Conservation (phyloP, 2,329 filamentous ascomycete species). For the Fusarium metavorans region DNA sequence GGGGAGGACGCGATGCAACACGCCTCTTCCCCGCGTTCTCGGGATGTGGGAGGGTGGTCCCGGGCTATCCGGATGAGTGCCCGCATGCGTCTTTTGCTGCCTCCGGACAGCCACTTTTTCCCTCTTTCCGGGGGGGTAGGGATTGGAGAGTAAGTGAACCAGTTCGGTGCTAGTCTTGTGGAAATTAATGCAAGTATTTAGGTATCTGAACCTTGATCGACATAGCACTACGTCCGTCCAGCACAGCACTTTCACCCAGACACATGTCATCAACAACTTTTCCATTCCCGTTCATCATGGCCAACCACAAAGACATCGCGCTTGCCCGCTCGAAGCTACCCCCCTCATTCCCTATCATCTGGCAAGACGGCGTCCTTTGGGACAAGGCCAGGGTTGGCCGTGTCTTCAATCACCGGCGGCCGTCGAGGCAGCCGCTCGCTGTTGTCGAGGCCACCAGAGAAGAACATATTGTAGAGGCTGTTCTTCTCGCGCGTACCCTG, state of each 20-base stretch:
- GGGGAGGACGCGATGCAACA: background rate
- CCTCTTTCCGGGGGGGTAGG: background rate
- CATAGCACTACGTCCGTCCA: no score
- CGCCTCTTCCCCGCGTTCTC: background rate
- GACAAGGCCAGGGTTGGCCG: constrained; percentile 49
- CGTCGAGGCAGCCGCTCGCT: constrained; percentile 52
- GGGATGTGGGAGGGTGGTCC: constrained; percentile 1
- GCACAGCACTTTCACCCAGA: background rate
- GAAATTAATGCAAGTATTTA: background rate
- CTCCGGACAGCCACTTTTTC: background rate
- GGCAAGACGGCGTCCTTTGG: constrained; percentile 38
- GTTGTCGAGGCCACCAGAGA: constrained; percentile 54
- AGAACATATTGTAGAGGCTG: constrained; percentile 53
- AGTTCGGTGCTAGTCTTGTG: background rate
- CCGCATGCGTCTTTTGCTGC: background rate
- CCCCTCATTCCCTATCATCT: constrained; percentile 39
- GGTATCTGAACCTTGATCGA: background rate
- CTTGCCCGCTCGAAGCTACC: constrained; percentile 14
- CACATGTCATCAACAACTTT: background rate
- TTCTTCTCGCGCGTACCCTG: constrained; percentile 51
- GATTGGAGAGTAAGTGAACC: background rate
- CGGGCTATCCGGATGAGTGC: background rate
- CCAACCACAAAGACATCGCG: constrained; percentile 5
- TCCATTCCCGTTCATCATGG: constrained; percentile 3
- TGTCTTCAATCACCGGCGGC: constrained; percentile 58